Conservation (phyloP, 2,329 filamentous ascomycete species). For the Thermothelomyces thermophilus region DNA sequence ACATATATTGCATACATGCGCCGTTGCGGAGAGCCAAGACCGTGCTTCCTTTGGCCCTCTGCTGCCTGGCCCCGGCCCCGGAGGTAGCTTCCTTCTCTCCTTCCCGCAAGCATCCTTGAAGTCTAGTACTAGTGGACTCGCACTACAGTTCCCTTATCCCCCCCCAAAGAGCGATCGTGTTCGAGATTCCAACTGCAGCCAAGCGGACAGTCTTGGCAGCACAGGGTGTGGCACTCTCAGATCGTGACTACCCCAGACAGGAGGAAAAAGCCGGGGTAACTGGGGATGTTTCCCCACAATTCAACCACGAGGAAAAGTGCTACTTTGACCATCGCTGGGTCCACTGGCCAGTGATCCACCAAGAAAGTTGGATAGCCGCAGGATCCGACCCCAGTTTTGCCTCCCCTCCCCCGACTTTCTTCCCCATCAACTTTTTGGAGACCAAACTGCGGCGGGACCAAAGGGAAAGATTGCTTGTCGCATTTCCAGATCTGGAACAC, state of each 20-base stretch:
- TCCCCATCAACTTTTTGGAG: slow-evolving; percentile 15
- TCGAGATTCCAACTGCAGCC: neutral
- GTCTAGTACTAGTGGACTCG: too few species aligned
- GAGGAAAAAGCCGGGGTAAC: neutral
- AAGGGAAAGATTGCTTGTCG: neutral
- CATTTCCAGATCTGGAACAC: neutral
- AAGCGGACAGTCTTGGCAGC: neutral
- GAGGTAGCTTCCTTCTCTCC: neutral
- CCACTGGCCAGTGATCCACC: slow-evolving; percentile 10
- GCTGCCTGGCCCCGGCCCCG: slow-evolving; percentile 2
- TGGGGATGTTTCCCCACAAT: slow-evolving; percentile 14
- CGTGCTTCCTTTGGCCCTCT: neutral
- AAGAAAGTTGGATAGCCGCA: slow-evolving; percentile 8
- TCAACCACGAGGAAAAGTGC: slow-evolving; percentile 12
- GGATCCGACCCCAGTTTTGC: slow-evolving; percentile 15
- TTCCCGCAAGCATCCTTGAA: neutral
- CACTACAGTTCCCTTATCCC: neutral
- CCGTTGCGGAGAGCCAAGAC: slow-evolving; percentile 14
- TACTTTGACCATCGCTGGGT: slow-evolving; percentile 6
- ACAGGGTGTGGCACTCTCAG: neutral
- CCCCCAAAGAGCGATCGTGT: slow-evolving; percentile 1
- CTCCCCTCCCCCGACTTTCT: slow-evolving; percentile 16
- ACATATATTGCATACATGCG: slow-evolving; percentile 23
- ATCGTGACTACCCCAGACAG: neutral
- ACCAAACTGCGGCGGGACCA: neutral